A percentile compares a stretch with the other conserved stretches of the same genome.
Conservation (phyloP, 2,329 filamentous ascomycete genomes). For the Neurospora sp. region DNA sequence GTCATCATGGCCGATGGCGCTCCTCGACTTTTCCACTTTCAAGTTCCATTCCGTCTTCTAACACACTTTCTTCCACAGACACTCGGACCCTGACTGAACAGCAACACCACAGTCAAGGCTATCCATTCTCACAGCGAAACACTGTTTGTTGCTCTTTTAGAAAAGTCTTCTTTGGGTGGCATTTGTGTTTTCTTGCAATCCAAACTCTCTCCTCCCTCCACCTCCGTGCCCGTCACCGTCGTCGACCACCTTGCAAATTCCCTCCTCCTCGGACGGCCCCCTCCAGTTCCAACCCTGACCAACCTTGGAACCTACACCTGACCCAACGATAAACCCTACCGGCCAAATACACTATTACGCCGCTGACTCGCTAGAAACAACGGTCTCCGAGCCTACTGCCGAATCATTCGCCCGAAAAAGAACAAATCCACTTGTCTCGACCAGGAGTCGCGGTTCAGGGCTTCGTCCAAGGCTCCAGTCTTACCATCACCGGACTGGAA, state of each 20-base stretch:
- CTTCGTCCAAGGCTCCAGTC: neutral
- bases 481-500: neutral
- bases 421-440: neutral
- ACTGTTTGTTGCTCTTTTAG: neutral
- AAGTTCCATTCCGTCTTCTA: neutral
- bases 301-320: neutral
- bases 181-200: neutral
- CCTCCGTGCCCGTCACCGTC: neutral
- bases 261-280: neutral
- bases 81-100: neutral
- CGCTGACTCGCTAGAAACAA: neutral
- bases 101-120: neutral
- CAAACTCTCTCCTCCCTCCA: neutral
- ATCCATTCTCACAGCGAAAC: neutral
- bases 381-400: neutral
- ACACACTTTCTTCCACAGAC: neutral
- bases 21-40: neutral
- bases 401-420: neutral
- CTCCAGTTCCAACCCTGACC: neutral
- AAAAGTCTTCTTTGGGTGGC: neutral
- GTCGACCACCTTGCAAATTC: neutral
- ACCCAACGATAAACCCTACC: neutral
- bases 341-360: neutral
- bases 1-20: neutral
- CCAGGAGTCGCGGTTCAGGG: neutral